Conservation (phyloP, 345 rosid genomes). For the Acer negundo region DNA sequence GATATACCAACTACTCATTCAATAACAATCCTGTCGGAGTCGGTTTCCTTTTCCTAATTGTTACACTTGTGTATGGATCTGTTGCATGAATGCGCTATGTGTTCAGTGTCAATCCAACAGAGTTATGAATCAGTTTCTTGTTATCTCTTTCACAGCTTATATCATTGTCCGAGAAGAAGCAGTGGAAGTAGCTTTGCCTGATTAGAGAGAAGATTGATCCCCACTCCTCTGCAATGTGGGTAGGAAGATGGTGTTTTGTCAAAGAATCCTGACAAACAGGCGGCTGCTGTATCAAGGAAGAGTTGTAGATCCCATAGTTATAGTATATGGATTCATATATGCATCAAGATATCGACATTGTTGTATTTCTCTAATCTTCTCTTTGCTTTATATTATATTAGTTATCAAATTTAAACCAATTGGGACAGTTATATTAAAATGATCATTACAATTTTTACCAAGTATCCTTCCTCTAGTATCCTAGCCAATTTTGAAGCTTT, state of each 20-base stretch:
- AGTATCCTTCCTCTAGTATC: conserved; percentile 12
- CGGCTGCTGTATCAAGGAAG: conserved; percentile 16
- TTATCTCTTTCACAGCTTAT: conserved; percentile 45
- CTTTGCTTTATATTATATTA: neutral
- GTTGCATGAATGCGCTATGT: neutral
- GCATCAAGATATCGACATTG: conserved; percentile 15
- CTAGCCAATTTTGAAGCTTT: neutral
- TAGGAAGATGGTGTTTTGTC: neutral
- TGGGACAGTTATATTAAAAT: conserved; percentile 2
- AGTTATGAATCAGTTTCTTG: neutral
- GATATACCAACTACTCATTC: neutral
- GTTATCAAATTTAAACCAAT: conserved; percentile 2
- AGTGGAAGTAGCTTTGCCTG: conserved; percentile 23
- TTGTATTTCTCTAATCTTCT: conserved; percentile 12
- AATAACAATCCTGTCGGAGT: neutral
- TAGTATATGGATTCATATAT: conserved; percentile 13
- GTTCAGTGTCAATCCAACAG: neutral
- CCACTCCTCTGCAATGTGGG: neutral
- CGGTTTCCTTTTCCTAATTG: neutral
- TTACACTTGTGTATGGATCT: neutral
- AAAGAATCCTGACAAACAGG: conserved; percentile 1
- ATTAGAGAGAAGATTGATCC: neutral
- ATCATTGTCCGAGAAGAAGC: conserved; percentile 53
- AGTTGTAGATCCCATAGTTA: conserved; percentile 7
- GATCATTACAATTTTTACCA: conserved; percentile 14